Conservation (phyloP, 2,329 filamentous ascomycete species). For the Fusarium denticulatum region DNA sequence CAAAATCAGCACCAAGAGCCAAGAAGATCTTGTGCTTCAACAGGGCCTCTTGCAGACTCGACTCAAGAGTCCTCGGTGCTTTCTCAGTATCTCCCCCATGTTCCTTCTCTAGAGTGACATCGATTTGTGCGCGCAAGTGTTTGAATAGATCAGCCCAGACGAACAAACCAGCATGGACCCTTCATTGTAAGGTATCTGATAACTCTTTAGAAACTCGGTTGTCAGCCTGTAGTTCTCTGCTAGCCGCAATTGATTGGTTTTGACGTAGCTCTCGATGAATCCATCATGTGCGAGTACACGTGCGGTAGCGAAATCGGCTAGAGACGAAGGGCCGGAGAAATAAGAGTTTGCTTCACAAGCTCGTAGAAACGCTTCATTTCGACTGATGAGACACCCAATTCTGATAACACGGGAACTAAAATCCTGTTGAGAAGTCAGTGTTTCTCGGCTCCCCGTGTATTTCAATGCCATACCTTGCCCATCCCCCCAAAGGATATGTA, state of each 20-base stretch:
- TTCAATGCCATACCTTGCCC: neutral
- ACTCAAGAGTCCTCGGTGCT: neutral
- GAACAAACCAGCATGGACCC: neutral
- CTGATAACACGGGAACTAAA: neutral
- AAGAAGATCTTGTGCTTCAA: neutral
- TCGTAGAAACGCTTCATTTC: neutral
- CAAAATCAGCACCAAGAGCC: neutral
- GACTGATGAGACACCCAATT: neutral
- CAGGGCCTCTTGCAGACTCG: neutral
- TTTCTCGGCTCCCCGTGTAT: rapidly evolving
- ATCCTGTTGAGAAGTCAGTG: neutral
- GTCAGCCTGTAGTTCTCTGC: neutral
- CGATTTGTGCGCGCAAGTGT: neutral
- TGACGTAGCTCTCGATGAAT: rapidly evolving
- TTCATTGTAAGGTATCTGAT: neutral
- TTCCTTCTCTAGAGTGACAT: rapidly evolving
- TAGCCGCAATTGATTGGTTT: neutral
- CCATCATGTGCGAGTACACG: neutral
- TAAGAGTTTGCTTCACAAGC: neutral
- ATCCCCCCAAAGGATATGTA: neutral
- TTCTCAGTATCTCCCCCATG: rapidly evolving
- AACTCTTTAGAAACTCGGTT: neutral
- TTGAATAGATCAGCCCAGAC: neutral
- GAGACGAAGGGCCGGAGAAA: neutral
- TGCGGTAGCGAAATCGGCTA: neutral